Evolutionary conservation across 805 yeast genomes (phyloP).

Genomic region (Debaryomyces maramus): DNA sequence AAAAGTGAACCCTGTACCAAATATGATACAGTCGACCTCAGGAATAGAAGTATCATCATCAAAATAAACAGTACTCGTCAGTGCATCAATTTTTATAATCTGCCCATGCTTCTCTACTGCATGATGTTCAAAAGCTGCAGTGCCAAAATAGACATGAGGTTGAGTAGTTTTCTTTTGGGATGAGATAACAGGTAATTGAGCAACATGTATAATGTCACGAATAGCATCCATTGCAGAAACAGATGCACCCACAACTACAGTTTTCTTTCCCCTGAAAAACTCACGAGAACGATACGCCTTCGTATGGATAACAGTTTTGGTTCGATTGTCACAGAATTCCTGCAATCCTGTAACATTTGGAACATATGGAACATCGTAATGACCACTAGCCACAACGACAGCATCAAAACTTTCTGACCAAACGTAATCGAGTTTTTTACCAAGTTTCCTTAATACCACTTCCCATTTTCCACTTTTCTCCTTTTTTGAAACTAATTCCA

Average conservation of each 20-base stretch:
- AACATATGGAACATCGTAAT: conserved; percentile 47
- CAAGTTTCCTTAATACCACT: conserved; percentile 21
- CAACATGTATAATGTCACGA: conserved; percentile 20
- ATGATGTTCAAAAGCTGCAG: conserved; percentile 12
- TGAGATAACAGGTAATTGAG: conserved; percentile 14
- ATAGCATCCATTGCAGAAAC: conserved; percentile 68
- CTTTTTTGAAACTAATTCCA: conserved; percentile 25
- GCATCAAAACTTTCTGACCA: conserved; percentile 38
- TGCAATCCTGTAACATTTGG: conserved; percentile 45
- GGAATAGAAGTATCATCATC: conserved; percentile 16
- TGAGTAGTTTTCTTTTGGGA: conserved; percentile 6
- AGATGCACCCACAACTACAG: conserved; percentile 45
- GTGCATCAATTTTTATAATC: conserved; percentile 12
- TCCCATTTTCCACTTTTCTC: conserved; percentile 16
- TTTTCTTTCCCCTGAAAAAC: conserved; percentile 34
- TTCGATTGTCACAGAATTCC: conserved; percentile 29
- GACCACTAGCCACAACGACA: conserved; percentile 48
- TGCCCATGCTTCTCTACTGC: conserved; percentile 8
- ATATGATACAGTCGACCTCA: conserved; percentile 20
- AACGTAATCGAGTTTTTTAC: conserved; percentile 17
- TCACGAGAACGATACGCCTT: conserved; percentile 40
- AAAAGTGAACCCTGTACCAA: conserved; percentile 26
- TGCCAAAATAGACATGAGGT: conserved; percentile 10
- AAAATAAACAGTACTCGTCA: conserved; percentile 16
- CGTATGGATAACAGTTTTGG: conserved; percentile 39